Base-by-base conservation (phyloP, 2,329 filamentous ascomycete genomes). In the Colletotrichum trifolii region DNA sequence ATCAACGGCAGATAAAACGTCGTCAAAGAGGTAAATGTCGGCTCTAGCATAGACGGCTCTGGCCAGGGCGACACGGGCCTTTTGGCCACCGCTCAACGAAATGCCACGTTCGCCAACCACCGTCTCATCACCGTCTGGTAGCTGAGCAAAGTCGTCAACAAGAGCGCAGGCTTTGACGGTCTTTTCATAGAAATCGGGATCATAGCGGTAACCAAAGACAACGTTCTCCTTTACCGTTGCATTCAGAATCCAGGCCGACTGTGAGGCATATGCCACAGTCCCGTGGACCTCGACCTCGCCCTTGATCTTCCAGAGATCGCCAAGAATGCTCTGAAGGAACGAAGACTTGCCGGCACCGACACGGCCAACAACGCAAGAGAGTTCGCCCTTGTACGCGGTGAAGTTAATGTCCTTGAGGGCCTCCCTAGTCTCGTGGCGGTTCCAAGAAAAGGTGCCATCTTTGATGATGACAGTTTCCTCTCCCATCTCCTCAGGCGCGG, bases 321-420 rank as follows among this genome's bases (percentile, higher is more conserved):
- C 96, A 5, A 99, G 86, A 61, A 99, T 86, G 59, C 91, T 88
- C 76, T 96, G 92, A 7, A 99, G 83, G 69, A 99, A 86, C 6
- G 95, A 98, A 0, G 96, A 97, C 77, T 99, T 99, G 66, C 96
- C 96, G 47, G 92, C 84, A 36, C 96, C 96, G n/a, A 99, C 96
- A 69, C 94, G 89, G 33, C 96, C 96, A 57, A 99, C 93, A 68
- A 99, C 84, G 73, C 96, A 99, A 33, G 91, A 93, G 8, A 99
- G 87, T 70, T 98, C 94, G 50, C 96, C 95, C 78, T 98, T 98
- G 76, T 91, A 91, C 8, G 94, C 94, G 17, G 88, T 91, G 77
- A 97, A 95, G 72, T 94, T 90, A 74, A 99, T 94, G 70, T 96
- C 89, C 69, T 91, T 87, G 11, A 99, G 85, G 1, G 88, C 90